Base-by-base conservation (phyloP, 1,284 basidiomycete species). In the Naganishia sp. region DNA sequence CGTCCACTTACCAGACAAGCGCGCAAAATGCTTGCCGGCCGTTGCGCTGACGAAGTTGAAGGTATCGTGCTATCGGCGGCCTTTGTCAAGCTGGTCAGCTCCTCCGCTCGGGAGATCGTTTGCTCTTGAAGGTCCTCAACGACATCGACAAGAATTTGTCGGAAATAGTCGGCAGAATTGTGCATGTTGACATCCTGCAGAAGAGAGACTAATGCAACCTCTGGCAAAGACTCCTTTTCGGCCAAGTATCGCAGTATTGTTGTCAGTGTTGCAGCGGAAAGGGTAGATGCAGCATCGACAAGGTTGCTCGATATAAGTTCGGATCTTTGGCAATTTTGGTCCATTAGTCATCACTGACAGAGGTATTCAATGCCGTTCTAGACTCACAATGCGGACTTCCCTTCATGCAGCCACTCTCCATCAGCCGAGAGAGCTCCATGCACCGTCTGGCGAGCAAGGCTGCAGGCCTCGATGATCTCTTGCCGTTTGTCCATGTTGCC, bases 61-160 rank as follows among this genome's bases (percentile, higher is more conserved):
- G 18, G 5, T 53, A 7, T 21, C 10, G 44, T 28, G 21, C n/a
- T 23, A 42, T 39, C 42, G 18, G 33, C n/a, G 5, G 15, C 48
- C 33, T 18, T 44, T n/a, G 28, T 18, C 28, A 66, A 44, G 16
- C 46, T 57, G 44, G 16, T 42, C 45, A 3, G 15, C 33, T 66
- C 65, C 21, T 61, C 59, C 28, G 48, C 33, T 43, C 57, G 49
- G 11, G 42, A 39, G 15, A 3, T 55, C 6, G 31, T 52, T 43
- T 39, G 36, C 31, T 61, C 65, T 28, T 61, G 57, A 16, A 66
- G 18, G 23, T 60, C 48, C 42, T 54, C 53, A 13, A 52, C 23
- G 6, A 55, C 65, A 42, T 66, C 65, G 16, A 66, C 53, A 11
- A 63, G 21, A 16, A 60, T 42, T 50, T 66, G 57, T 28, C 46